These are phyloP conservation scores for Acacia crassicarpa DNA, from an alignment of 306 rosid genomes.

Conservation along the genomic window DNA sequence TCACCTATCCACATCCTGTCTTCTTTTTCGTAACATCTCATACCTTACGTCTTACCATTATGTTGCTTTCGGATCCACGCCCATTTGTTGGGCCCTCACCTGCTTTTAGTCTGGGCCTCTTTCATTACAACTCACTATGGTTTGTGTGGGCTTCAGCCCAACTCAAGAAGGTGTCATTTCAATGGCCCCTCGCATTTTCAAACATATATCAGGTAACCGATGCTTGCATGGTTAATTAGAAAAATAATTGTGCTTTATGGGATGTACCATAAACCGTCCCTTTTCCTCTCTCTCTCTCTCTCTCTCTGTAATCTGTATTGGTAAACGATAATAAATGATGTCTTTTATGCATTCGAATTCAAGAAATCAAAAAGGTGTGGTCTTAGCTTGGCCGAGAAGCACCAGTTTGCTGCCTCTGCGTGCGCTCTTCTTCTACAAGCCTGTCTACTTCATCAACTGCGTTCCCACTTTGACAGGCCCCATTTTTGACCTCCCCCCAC, in stretches of 20 bases:
- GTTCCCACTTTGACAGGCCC: background rate
- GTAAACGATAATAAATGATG: background rate
- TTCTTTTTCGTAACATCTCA: no score
- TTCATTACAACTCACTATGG: background rate
- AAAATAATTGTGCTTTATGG: background rate
- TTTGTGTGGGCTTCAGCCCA: background rate
- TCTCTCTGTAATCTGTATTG: no score
- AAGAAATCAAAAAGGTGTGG: background rate
- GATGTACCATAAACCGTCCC: background rate
- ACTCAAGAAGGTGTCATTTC: background rate
- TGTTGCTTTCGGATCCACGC: no score
- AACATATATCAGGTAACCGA: no score
- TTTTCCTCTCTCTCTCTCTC: background rate
- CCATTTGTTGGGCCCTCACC: background rate
- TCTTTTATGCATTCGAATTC: background rate
- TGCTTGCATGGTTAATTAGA: background rate
- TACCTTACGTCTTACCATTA: no score
- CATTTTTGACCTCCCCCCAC: background rate
- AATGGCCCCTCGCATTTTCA: background rate
- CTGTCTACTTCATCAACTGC: background rate
- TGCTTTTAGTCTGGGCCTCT: background rate
- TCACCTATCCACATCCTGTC: no score
- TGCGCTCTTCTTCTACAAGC: background rate
- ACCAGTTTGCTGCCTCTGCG: background rate
- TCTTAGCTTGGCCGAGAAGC: conserved; percentile 6